Evolutionary conservation across 352 stramenopile species (phyloP), one percentile per base, ranked within the genome.

Genomic region (Pilasporangium apinafurcum): DNA sequence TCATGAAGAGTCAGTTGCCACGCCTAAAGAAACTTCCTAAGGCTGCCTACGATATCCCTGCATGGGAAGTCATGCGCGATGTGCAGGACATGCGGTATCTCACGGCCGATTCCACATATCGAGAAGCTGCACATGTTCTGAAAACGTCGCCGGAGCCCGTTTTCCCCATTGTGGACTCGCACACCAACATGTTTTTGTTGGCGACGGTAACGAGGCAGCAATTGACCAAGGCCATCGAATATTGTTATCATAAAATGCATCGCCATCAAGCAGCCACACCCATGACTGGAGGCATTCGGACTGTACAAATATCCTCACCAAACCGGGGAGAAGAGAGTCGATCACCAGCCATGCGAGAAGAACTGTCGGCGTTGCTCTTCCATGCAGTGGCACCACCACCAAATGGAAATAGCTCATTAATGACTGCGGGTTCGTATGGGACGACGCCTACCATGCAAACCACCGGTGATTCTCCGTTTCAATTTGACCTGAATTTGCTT

Each of bases 51-150:
- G 74, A 92, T 28, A 85, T 92, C 37, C 80, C 81, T 10, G 71
- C 73, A 8, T 88, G 76, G 71, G 80, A 95, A 33, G 80, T 92
- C 34, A 92, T 92, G 76, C 75, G 76, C 33, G 77, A 86, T 35
- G 75, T 89, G 9, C 51, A 73, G 31, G 52, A 80, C 39, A 88
- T 88, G 68, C 59, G 53, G 14, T 50, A 76, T 14, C 46, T 92
- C 29, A 83, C 56, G 21, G 73, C 76, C 20, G 76, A 92, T 42
- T 86, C 75, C 20, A 86, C 71, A 1, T 92, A 92, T 27, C 49
- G 56, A 17, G 63, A 86, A 35, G 80, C 74, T 3, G 41, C 77
- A 8, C 39, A 54, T 9, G 43, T 89, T 38, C 61, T 92, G 2
- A 51, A 55, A 8, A 37, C 48, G 8, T 84, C 80, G 3, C 51